Evolutionary conservation across 495 filamentous ascomycete genomes (phyloP).

Genomic region (Neurospora sp.): DNA sequence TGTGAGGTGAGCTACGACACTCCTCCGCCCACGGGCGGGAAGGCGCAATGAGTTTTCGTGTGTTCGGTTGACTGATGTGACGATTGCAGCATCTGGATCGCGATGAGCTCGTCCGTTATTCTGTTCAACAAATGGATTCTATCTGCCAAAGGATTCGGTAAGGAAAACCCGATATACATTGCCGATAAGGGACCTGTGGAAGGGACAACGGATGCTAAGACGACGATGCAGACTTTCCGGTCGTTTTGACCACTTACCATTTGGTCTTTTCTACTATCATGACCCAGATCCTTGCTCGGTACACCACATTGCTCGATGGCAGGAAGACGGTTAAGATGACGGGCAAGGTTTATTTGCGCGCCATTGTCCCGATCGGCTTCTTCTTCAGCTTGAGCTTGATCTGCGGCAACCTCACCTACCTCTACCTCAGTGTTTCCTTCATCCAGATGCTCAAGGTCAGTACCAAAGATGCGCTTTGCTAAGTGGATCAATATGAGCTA

Average conservation of each 20-base stretch:
- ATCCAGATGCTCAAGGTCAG: slow-evolving; percentile 95
- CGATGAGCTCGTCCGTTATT: slow-evolving; percentile 84
- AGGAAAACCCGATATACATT: slow-evolving; percentile 24
- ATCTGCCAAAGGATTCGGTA: slow-evolving; percentile 71
- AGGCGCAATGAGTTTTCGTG: neutral
- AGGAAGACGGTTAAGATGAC: slow-evolving; percentile 91
- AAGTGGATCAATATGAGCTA: slow-evolving; percentile 7
- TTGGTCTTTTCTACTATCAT: slow-evolving; percentile 79
- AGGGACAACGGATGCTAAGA: slow-evolving; percentile 2
- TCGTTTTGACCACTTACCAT: slow-evolving; percentile 91
- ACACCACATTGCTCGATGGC: slow-evolving; percentile 76
- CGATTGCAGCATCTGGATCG: slow-evolving; percentile 69
- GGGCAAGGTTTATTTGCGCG: slow-evolving; percentile 76
- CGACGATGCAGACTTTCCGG: slow-evolving; percentile 39
- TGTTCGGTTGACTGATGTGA: slow-evolving; percentile 7
- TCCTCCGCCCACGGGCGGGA: neutral
- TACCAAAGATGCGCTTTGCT: slow-evolving; percentile 8
- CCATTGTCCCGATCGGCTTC: slow-evolving; percentile 84
- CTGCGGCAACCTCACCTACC: slow-evolving; percentile 85
- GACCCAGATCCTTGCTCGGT: slow-evolving; percentile 81
- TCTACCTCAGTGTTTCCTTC: slow-evolving; percentile 87
- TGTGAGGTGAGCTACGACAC: slow-evolving; percentile 56
- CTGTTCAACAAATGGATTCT: slow-evolving; percentile 99
- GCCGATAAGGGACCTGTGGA: neutral
- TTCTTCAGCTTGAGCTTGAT: slow-evolving; percentile 94